These are phyloP conservation scores for Salicornia ramosissima DNA, from an alignment of 148 eudicot species.

Conservation along the genomic window DNA sequence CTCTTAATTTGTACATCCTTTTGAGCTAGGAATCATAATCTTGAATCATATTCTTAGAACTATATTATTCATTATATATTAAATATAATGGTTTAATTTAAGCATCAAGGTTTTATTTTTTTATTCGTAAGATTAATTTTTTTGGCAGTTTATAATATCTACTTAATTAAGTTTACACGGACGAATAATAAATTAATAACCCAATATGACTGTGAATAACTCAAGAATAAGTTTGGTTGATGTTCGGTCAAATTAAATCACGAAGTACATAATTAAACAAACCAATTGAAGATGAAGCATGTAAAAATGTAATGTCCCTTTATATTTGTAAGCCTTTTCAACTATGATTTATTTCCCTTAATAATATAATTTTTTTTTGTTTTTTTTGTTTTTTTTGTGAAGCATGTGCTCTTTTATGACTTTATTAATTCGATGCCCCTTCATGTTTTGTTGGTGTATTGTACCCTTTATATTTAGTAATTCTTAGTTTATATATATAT, in stretches of 20 bases:
- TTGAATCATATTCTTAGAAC: conserved; percentile 37
- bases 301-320: too few species aligned
- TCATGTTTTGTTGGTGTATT: neutral
- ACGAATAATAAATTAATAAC: too few species aligned
- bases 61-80: neutral
- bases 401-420: neutral
- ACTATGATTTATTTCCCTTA: neutral
- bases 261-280: too few species aligned
- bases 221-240: too few species aligned
- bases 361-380: too few species aligned
- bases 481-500: neutral
- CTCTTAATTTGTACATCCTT: neutral
- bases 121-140: conserved; percentile 11
- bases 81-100: neutral
- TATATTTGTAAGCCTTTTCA: too few species aligned
- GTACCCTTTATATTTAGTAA: neutral
- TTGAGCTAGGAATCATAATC: conserved; percentile 25
- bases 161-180: too few species aligned
- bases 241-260: too few species aligned
- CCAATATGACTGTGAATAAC: too few species aligned
- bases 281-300: too few species aligned
- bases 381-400: neutral
- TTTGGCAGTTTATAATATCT: neutral
- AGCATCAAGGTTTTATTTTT: neutral
- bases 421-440: neutral